Evolutionary conservation across 352 stramenopile genomes (phyloP).

Genomic region (Phytophthora sojae): DNA sequence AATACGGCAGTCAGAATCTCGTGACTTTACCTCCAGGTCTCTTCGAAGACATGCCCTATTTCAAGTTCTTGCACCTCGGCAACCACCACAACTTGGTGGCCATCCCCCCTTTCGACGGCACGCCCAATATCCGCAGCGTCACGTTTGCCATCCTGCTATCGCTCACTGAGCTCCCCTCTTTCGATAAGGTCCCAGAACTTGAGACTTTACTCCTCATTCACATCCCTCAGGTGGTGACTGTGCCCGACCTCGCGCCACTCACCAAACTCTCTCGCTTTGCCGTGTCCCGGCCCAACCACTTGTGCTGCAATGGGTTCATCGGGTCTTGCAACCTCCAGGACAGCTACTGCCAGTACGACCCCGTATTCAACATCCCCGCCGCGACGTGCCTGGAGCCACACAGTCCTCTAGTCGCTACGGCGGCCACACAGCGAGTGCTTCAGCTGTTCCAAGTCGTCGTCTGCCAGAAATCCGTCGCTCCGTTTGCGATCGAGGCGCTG

Average conservation of each 20-base stretch:
- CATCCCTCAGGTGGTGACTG: slow-evolving; percentile 12
- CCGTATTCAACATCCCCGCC: slow-evolving; percentile 13
- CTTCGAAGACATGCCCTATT: slow-evolving; percentile 26
- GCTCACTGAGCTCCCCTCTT: slow-evolving; percentile 16
- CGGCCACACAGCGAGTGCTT: slow-evolving; percentile 16
- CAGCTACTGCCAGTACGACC: slow-evolving; percentile 14
- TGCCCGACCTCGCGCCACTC: slow-evolving; percentile 28
- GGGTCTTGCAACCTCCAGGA: slow-evolving; percentile 22
- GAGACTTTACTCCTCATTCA: slow-evolving; percentile 23
- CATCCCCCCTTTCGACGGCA: slow-evolving; percentile 23
- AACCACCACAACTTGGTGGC: slow-evolving; percentile 21
- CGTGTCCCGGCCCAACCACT: slow-evolving; percentile 25
- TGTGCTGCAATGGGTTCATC: slow-evolving; percentile 39
- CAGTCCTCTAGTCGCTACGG: slow-evolving; percentile 13
- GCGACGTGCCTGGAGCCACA: slow-evolving; percentile 16
- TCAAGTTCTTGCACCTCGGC: slow-evolving; percentile 31
- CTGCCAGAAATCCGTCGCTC: slow-evolving; percentile 19
- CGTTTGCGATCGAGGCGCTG: slow-evolving; percentile 15
- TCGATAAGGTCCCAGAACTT: slow-evolving; percentile 23
- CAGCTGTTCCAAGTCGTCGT: slow-evolving; percentile 11
- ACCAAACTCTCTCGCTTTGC: slow-evolving; percentile 19
- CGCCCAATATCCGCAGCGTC: slow-evolving; percentile 29
- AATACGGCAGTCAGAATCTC: slow-evolving; percentile 29
- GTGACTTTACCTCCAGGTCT: slow-evolving; percentile 20
- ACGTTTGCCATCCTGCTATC: slow-evolving; percentile 21